These are phyloP conservation scores for Metschnikowia kunwiensis DNA, from an alignment of 805 yeast genomes.

Conservation along the genomic window DNA sequence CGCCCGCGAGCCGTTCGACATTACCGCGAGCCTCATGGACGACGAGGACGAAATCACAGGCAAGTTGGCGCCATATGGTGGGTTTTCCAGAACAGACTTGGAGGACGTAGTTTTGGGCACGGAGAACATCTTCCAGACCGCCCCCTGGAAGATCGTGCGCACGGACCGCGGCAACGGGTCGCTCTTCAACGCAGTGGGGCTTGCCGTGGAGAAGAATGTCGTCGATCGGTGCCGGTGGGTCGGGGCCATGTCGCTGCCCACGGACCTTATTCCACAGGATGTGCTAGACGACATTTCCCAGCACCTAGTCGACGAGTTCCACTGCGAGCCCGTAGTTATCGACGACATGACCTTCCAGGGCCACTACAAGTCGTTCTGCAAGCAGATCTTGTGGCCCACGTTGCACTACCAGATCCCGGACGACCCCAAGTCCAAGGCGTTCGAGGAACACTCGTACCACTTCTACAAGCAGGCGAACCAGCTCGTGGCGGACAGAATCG, in stretches of 20 bases:
- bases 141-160: slow-evolving; percentile 74
- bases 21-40: slow-evolving; percentile 12
- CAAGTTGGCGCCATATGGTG: slow-evolving; percentile 65
- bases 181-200: slow-evolving; percentile 73
- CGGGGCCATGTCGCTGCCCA: slow-evolving; percentile 91
- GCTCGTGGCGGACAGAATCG: slow-evolving; percentile 71
- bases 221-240: slow-evolving; percentile 60
- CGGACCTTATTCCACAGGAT: slow-evolving; percentile 66
- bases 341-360: slow-evolving; percentile 83
- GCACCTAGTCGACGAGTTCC: slow-evolving; percentile 46
- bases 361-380: slow-evolving; percentile 87
- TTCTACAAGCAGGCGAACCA: slow-evolving; percentile 75
- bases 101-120: slow-evolving; percentile 42
- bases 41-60: slow-evolving; percentile 15
- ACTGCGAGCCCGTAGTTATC: slow-evolving; percentile 65
- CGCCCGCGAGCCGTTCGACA: slow-evolving; percentile 15
- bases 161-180: slow-evolving; percentile 83
- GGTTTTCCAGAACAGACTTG: slow-evolving; percentile 62
- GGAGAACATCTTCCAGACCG: slow-evolving; percentile 48
- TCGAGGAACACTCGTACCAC: slow-evolving; percentile 93
- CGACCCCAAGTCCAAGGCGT: slow-evolving; percentile 88
- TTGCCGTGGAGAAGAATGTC: slow-evolving; percentile 43
- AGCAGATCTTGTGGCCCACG: slow-evolving; percentile 95
- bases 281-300: slow-evolving; percentile 54
- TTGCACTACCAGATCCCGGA: slow-evolving; percentile 92